Base-by-base conservation (phyloP, 306 rosid genomes). In the Corylus avellana region DNA sequence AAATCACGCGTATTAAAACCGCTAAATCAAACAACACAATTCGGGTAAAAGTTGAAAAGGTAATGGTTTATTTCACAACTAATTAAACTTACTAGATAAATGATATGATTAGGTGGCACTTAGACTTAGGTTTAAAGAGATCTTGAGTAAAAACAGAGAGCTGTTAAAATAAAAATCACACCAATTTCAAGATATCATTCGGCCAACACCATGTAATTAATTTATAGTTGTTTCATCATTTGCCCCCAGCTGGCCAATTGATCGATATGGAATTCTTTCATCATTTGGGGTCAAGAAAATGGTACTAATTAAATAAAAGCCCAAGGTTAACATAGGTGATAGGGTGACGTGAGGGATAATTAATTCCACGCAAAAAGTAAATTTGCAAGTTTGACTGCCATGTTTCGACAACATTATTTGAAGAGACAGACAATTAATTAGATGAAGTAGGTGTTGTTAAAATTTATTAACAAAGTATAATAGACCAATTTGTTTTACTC, bases 51-150 rank as follows among this genome's bases (percentile, higher is more conserved):
- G 46, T 42, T 42, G 46, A 7, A 6, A 42, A 7, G 44, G 8
- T 42, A 42, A 42, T 42, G 46, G 46, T 42, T 42, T 7, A 42
- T 42, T 42, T 42, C 8, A 42, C 46, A 5, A 42, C 8, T 5
- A 42, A 42, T 42, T 56, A 17, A 18, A 56, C 61, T 17, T 56
- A 2, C 61, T 0, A 29, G 8, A 63, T 20, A 32, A 63, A 29
- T 32, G 42, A 12, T 63, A 32, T 32, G 12, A 32, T 6, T 63
- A 27, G 70, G 46, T 7, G 11, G 3, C 46, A 4, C 46, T 27
- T 27, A 32, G 11, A 63, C 70, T 63, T 63, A 18, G 70, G 70
- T 63, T 63, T 63, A 10, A 63, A 63, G 70, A 63, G 32, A 63
- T 63, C 70, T 63, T 32, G 42, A 29, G 46, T 12, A 35, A 46